These are phyloP conservation scores for Diplodia corticola DNA, from an alignment of 2,329 filamentous ascomycete species.

Conservation along the genomic window DNA sequence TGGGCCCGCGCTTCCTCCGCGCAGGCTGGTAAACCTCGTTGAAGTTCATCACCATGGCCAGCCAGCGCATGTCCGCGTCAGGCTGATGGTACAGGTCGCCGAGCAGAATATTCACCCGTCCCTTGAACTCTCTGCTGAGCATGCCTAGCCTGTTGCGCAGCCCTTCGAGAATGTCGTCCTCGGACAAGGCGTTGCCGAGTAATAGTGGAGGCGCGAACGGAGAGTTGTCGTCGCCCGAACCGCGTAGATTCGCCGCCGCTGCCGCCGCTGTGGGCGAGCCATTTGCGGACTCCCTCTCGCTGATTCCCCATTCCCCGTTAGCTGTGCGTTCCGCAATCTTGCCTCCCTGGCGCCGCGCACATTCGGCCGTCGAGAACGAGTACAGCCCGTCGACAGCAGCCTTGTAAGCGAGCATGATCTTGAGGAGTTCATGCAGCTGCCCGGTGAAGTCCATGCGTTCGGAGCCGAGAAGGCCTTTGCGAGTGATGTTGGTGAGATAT, in stretches of 20 bases:
- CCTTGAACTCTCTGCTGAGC: slow-evolving; percentile 74
- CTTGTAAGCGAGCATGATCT: slow-evolving; percentile 90
- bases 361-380: slow-evolving; percentile 92
- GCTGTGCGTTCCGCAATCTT: slow-evolving; percentile 67
- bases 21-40: slow-evolving; percentile 91
- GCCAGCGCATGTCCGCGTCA: slow-evolving; percentile 91
- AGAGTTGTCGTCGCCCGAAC: slow-evolving; percentile 40
- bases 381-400: slow-evolving; percentile 93
- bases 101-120: slow-evolving; percentile 75
- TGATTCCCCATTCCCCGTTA: slow-evolving; percentile 64
- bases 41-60: slow-evolving; percentile 98
- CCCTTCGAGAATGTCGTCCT: slow-evolving; percentile 62
- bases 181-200: slow-evolving; percentile 37
- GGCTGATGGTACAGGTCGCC: slow-evolving; percentile 91
- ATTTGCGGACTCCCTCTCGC: slow-evolving; percentile 50
- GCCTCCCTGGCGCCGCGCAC: slow-evolving; percentile 86
- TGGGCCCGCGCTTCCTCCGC: slow-evolving; percentile 58
- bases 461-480: slow-evolving; percentile 89
- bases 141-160: slow-evolving; percentile 72
- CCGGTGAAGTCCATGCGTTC: slow-evolving; percentile 72
- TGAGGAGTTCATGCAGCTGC: slow-evolving; percentile 88
- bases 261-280: slow-evolving; percentile 29
- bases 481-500: slow-evolving; percentile 91
- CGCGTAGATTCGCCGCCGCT: slow-evolving; percentile 36
- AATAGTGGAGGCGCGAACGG: slow-evolving; percentile 46